Conservation (phyloP, 176 grass and related monocot genomes). For the Oryza punctata region DNA sequence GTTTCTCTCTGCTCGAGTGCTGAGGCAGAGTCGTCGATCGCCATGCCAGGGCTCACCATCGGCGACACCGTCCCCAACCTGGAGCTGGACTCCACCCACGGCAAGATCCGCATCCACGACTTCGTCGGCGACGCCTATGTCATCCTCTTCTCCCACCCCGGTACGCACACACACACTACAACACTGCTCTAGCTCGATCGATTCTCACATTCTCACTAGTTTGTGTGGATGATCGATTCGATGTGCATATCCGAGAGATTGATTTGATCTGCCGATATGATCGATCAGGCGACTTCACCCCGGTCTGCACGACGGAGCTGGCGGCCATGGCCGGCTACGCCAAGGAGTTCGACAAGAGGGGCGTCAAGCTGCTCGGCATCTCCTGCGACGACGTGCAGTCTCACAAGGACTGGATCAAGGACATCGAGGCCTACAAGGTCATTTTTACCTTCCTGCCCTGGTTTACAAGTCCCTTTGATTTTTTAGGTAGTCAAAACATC, state of each 20-base stretch:
- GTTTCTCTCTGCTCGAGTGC: too few relatives aligned
- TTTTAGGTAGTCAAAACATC: too few relatives aligned
- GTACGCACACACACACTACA: too few relatives aligned
- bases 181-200: too few relatives aligned
- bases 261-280: too few relatives aligned
- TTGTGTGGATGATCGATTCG: not conserved
- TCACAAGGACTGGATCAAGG: constrained; percentile 91
- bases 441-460: not conserved
- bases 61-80: constrained; percentile 84
- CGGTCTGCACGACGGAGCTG: constrained; percentile 96
- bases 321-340: constrained; percentile 65
- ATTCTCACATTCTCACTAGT: too few relatives aligned
- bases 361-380: constrained; percentile 81
- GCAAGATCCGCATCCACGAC: constrained; percentile 78
- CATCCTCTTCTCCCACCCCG: constrained; percentile 96
- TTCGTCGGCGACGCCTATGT: constrained; percentile 54
- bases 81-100: constrained; percentile 84
- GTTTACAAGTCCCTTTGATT: too few relatives aligned
- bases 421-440: constrained; percentile 86
- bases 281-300: constrained; percentile 71
- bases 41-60: constrained; percentile 88
- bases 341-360: constrained; percentile 72
- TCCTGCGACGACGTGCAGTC: constrained; percentile 79
- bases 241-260: not conserved
- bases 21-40: too few relatives aligned